These are phyloP conservation scores for Colletotrichum scovillei DNA, from an alignment of 2,329 filamentous ascomycete species.

Conservation along the genomic window DNA sequence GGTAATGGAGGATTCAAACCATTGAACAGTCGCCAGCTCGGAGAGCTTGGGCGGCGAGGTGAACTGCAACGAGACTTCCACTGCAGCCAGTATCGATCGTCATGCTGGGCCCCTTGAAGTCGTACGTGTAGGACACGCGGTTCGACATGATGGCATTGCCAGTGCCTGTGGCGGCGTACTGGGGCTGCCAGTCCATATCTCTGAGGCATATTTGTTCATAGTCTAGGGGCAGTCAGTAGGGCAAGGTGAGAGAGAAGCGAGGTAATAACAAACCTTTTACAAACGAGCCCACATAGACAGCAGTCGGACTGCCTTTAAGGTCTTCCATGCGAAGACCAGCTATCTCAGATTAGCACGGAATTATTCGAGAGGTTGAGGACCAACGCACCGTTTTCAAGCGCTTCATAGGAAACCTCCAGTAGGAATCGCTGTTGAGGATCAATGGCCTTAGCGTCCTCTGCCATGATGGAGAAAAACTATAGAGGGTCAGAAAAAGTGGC, in stretches of 20 bases:
- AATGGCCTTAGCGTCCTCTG: constrained; percentile 62
- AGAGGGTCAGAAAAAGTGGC: background rate
- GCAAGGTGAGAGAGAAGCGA: background rate
- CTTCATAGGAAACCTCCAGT: constrained; percentile 62
- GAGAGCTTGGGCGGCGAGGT: constrained; percentile 63
- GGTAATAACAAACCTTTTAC: constrained; percentile 53
- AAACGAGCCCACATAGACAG: constrained; percentile 63
- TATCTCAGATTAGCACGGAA: constrained; percentile 35
- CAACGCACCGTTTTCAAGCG: constrained; percentile 59
- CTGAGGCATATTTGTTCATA: constrained; percentile 62
- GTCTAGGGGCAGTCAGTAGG: constrained; percentile 46
- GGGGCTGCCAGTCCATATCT: constrained; percentile 61
- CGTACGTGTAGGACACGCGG: constrained; percentile 65
- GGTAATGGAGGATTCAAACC: constrained; percentile 40
- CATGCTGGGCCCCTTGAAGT: constrained; percentile 66
- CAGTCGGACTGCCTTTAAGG: constrained; percentile 55
- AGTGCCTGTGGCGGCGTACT: constrained; percentile 65
- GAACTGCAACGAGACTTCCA: constrained; percentile 63
- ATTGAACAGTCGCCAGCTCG: constrained; percentile 55
- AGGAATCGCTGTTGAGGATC: constrained; percentile 65
- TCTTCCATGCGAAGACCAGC: constrained; percentile 57
- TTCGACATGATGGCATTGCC: constrained; percentile 66
- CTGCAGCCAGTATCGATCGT: constrained; percentile 71
- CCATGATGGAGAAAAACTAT: constrained; percentile 63
- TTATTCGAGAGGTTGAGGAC: background rate